Evolutionary conservation across 2,329 filamentous ascomycete genomes (phyloP).

Genomic region (Bimuria novae-zelandiae): DNA sequence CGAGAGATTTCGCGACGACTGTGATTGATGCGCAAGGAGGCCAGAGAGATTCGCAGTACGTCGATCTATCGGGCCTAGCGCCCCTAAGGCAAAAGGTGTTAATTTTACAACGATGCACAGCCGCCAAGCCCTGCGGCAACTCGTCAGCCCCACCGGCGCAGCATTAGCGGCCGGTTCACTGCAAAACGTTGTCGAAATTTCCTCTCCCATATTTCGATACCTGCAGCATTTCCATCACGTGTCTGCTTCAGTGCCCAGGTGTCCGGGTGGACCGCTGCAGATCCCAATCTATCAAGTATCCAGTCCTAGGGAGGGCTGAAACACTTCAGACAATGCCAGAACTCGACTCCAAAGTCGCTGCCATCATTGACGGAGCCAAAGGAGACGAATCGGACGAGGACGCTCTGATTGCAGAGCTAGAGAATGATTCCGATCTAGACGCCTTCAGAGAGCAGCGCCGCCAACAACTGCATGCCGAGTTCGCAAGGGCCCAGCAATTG

Average conservation of each 20-base stretch:
- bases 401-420: constrained; percentile 63
- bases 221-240: neutral
- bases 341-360: constrained; percentile 57
- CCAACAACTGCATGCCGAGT: constrained; percentile 62
- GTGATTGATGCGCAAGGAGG: constrained; percentile 12
- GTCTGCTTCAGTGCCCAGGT: neutral
- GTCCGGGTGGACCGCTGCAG: too few relatives aligned
- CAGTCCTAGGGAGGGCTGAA: too few relatives aligned
- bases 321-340: constrained; percentile 51
- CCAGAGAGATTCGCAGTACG: neutral
- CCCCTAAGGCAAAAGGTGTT: constrained; percentile 28
- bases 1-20: neutral
- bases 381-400: constrained; percentile 60
- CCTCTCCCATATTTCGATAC: neutral
- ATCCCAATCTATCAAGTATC: too few relatives aligned
- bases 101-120: constrained; percentile 30
- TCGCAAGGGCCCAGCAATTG: constrained; percentile 57
- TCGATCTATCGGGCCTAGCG: constrained; percentile 22
- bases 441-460: constrained; percentile 61
- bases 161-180: neutral
- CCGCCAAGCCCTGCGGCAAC: constrained; percentile 26
- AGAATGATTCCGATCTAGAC: constrained; percentile 58
- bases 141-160: constrained; percentile 21
- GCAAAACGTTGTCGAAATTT: neutral
- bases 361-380: constrained; percentile 52